Conservation (phyloP, 2,329 filamentous ascomycete species). For the Volutella citrinella region DNA sequence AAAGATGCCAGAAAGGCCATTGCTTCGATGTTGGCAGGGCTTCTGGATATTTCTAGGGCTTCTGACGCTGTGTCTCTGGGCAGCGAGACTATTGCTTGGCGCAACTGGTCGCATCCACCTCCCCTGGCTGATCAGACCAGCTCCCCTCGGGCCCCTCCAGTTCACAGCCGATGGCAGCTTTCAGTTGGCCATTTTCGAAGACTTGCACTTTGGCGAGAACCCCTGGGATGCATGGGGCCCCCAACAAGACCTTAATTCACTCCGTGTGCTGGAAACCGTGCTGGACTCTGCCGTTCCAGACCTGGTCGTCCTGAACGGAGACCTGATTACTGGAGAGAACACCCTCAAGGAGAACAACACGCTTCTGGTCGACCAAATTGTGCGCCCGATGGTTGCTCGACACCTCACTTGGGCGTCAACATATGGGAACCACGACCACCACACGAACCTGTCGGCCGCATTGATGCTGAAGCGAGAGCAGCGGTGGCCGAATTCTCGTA, state of each 20-base stretch:
- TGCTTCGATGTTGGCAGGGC: too few relatives aligned
- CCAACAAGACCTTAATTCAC: conserved; percentile 33
- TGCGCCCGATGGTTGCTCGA: conserved; percentile 51
- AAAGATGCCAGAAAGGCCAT: too few relatives aligned
- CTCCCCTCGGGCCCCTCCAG: too few relatives aligned
- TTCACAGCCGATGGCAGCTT: conserved; percentile 14
- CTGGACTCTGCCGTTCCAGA: conserved; percentile 39
- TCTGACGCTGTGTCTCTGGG: too few relatives aligned
- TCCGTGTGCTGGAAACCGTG: conserved; percentile 32
- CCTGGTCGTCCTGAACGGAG: conserved; percentile 66
- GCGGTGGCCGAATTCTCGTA: conserved; percentile 19
- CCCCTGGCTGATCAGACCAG: too few relatives aligned
- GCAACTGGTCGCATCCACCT: too few relatives aligned
- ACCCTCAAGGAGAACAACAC: conserved; percentile 49
- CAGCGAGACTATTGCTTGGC: too few relatives aligned
- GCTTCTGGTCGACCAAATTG: conserved; percentile 54
- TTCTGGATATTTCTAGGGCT: too few relatives aligned
- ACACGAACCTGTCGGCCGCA: conserved; percentile 40
- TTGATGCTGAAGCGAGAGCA: conserved; percentile 22
- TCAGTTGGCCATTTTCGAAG: conserved; percentile 14
- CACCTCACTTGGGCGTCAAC: conserved; percentile 60
- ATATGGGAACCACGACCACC: conserved; percentile 67
- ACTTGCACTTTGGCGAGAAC: conserved; percentile 19
- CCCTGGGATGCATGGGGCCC: conserved; percentile 27
- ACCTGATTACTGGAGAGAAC: conserved; percentile 66